Base-by-base conservation (phyloP, 2,329 filamentous ascomycete species). In the Pseudofabraea citricarpa region DNA sequence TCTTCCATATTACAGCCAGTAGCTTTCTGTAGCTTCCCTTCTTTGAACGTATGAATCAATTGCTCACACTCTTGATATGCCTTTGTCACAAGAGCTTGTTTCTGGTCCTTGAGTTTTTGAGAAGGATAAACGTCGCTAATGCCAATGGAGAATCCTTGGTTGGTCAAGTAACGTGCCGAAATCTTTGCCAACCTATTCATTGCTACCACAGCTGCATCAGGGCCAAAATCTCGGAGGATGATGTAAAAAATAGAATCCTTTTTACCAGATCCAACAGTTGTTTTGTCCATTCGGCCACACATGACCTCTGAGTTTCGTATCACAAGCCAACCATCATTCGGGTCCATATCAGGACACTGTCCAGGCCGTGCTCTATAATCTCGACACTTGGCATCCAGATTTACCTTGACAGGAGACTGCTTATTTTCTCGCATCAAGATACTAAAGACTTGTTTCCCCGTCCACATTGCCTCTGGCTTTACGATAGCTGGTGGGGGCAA, bases 241-340 rank as follows among this genome's bases (percentile, higher is more conserved):
- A 97, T 86, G 59, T 96, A 98, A 61, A 97, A 98, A 16, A 98
- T 83, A 0, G 90, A 96, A 62, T 95, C 91, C 62, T 98, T 98
- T 72, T 97, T 97, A 56, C 93, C 93, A 5, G 88, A 83, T 55
- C 93, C 93, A n/a, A 98, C 88, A 0, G 90, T 97, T 1, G 88
- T 87, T 67, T 98, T 98, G 71, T 98, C 93, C 90, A 97, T 96
- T 47, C 85, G 79, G 48, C 93, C 93, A 60, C 91, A 97, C 87
- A 98, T 95, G 49, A 97, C 83, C 63, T 96, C 90, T 0, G 91
- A 97, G 61, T 98, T 97, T 45, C 91, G 86, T 49, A 98, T 85
- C 12, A 95, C 89, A 8, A 98, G 73, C 77, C 88, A 97, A 6
- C 85, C 83, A 63, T 98, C 93, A 53, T 93, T 88, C 13, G 86